Evolutionary conservation across 2,329 filamentous ascomycete genomes (phyloP).

Genomic region (Ceratocystis cacaofunesta): DNA sequence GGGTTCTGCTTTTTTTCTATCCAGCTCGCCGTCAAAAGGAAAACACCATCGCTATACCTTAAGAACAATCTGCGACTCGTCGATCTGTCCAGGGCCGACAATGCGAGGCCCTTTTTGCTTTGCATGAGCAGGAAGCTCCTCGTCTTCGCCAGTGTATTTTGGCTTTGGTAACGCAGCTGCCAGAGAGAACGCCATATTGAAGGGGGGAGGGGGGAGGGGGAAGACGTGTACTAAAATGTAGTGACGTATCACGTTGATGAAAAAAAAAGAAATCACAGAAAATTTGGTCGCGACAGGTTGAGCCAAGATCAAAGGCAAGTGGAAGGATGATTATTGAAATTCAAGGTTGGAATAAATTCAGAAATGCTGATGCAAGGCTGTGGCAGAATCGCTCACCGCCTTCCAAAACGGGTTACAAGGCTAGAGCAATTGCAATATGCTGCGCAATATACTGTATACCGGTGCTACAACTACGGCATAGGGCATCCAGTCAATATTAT

Average conservation of each 20-base stretch:
- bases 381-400: slow-evolving; percentile 13
- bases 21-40: not conserved
- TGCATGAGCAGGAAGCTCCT: slow-evolving; percentile 57
- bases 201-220: not conserved
- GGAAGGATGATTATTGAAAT: not conserved
- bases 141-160: slow-evolving; percentile 79
- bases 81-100: slow-evolving; percentile 61
- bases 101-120: slow-evolving; percentile 71
- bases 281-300: not conserved
- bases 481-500: too few relatives aligned
- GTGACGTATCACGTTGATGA: not conserved
- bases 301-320: too few relatives aligned
- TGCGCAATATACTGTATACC: too few relatives aligned
- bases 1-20: not conserved
- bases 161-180: slow-evolving; percentile 73
- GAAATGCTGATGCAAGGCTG: slow-evolving; percentile 1
- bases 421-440: too few relatives aligned
- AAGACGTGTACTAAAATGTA: not conserved
- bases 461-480: too few relatives aligned
- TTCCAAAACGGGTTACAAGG: not conserved
- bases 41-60: slow-evolving; percentile 35
- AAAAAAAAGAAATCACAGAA: not conserved
- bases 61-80: slow-evolving; percentile 73
- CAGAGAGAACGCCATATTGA: slow-evolving; percentile 49
- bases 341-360: not conserved